These are phyloP conservation scores for Dovyalis caffra DNA, from an alignment of 345 rosid genomes.

Conservation along the genomic window DNA sequence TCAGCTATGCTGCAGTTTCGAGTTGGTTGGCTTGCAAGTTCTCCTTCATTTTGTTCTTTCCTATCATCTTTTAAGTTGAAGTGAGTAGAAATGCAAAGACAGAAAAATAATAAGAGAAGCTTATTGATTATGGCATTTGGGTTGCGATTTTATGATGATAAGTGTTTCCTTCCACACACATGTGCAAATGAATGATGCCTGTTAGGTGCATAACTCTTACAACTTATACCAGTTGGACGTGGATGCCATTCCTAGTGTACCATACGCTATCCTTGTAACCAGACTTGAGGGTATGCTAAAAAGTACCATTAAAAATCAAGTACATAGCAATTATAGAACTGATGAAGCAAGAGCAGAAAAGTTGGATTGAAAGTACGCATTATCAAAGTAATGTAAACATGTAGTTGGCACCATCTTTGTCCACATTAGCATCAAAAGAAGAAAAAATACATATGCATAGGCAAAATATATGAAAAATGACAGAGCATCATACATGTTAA, in stretches of 20 bases:
- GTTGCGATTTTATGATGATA: neutral
- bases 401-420: neutral
- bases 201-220: neutral
- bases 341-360: neutral
- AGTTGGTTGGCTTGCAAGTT: neutral
- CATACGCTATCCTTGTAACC: neutral
- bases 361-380: neutral
- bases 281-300: neutral
- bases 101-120: neutral
- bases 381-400: neutral
- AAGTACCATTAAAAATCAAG: neutral
- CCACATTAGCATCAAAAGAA: neutral
- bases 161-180: neutral
- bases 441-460: neutral
- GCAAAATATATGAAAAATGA: slow-evolving; percentile 4
- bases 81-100: neutral
- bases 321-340: neutral
- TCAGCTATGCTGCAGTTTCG: too few species aligned
- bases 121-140: neutral
- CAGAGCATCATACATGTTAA: slow-evolving; percentile 44
- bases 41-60: neutral
- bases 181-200: neutral
- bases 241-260: neutral
- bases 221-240: neutral
- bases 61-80: neutral